A percentile compares a stretch with the other conserved stretches of the same genome.
Conservation (phyloP, 106 monocot species). For the Amphibolis antarctica region DNA sequence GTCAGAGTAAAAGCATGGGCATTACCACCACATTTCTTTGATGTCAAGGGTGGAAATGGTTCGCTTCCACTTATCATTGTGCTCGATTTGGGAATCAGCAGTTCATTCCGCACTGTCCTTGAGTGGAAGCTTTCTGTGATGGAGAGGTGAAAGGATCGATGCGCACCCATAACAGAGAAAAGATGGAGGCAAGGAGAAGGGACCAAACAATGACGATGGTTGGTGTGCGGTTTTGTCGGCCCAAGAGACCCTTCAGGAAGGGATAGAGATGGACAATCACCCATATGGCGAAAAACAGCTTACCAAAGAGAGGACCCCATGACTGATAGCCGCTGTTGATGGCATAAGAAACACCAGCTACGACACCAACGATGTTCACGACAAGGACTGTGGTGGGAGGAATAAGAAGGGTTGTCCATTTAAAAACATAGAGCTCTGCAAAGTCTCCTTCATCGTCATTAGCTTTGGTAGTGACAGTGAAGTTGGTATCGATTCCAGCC, state of each 20-base stretch:
- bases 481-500: conserved; percentile 7
- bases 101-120: conserved; percentile 63
- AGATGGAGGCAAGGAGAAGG: conserved; percentile 69
- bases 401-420: conserved; percentile 84
- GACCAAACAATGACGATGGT: conserved; percentile 93
- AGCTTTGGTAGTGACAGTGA: conserved; percentile 45
- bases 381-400: conserved; percentile 71
- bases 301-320: conserved; percentile 82
- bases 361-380: conserved; percentile 71
- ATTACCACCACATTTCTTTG: too few relatives aligned
- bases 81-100: conserved; percentile 27
- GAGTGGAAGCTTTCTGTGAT: conserved; percentile 44
- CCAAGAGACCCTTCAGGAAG: conserved; percentile 90
- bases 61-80: background rate
- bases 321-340: conserved; percentile 72
- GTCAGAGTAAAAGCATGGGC: too few relatives aligned
- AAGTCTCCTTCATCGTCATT: conserved; percentile 52
- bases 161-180: conserved; percentile 87
- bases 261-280: conserved; percentile 89
- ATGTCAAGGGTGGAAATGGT: too few relatives aligned
- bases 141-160: conserved; percentile 63
- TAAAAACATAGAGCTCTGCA: conserved; percentile 72
- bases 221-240: conserved; percentile 79
- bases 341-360: conserved; percentile 72
- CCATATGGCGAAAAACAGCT: conserved; percentile 87